Conservation (phyloP, 768 basidiomycete genomes). For the Termitomyces sp. region DNA sequence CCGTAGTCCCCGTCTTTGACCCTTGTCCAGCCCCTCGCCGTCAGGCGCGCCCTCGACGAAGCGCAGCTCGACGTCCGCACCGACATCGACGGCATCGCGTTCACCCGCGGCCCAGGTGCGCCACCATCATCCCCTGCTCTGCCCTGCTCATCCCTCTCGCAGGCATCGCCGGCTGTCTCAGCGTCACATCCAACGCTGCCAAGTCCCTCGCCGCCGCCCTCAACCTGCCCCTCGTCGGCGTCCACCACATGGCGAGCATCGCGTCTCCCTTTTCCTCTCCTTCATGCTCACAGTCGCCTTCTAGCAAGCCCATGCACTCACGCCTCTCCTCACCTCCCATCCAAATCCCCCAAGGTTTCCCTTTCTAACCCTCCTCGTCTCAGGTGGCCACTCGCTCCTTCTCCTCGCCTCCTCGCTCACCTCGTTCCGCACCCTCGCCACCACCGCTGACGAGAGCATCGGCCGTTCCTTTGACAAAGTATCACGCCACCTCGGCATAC, state of each 20-base stretch:
- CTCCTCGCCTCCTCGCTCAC: constrained; percentile 60
- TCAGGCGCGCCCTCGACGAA: constrained; percentile 60
- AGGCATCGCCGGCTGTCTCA: constrained; percentile 78
- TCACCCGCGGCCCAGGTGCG: constrained; percentile 69
- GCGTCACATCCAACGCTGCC: constrained; percentile 77
- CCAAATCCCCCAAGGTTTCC: constrained; percentile 59
- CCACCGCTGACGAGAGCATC: constrained; percentile 69
- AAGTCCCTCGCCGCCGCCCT: constrained; percentile 77
- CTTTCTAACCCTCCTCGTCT: constrained; percentile 83
- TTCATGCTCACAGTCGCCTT: background rate
- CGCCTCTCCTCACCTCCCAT: constrained; percentile 62
- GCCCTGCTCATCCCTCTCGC: background rate
- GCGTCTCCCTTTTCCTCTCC: background rate
- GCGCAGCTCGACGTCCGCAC: constrained; percentile 48
- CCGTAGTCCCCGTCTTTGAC: background rate
- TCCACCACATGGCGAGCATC: constrained; percentile 86
- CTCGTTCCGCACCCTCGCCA: constrained; percentile 66
- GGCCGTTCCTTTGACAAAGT: constrained; percentile 85
- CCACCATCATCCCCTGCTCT: no score
- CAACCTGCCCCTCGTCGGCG: constrained; percentile 78
- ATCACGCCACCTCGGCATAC: constrained; percentile 61
- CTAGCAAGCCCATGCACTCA: constrained; percentile 92
- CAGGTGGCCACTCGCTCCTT: constrained; percentile 93
- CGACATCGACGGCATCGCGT: constrained; percentile 84
- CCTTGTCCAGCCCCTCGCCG: constrained; percentile 59